Conservation (phyloP, 2,329 filamentous ascomycete genomes). For the Neonectria magnoliae region DNA sequence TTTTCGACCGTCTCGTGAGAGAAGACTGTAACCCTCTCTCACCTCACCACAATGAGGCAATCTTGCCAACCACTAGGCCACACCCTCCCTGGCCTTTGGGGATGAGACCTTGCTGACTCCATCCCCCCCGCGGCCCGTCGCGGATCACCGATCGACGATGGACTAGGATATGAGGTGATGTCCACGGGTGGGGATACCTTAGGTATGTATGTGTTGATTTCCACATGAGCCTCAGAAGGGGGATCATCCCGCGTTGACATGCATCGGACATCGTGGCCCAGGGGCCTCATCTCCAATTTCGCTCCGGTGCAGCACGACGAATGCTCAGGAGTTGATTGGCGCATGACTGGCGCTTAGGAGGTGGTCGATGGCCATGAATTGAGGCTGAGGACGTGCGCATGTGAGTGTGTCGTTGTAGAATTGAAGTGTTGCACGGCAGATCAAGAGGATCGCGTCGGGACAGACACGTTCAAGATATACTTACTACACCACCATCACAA, state of each 20-base stretch:
- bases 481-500: not conserved
- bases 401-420: not conserved
- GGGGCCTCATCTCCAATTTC: constrained; percentile 34
- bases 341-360: not conserved
- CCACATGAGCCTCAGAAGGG: constrained; percentile 22
- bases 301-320: constrained; percentile 32
- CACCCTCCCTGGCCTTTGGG: not conserved
- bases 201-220: not conserved
- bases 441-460: not conserved
- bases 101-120: not conserved
- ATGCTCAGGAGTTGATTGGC: too few relatives aligned
- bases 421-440: constrained; percentile 10
- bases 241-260: constrained; percentile 28
- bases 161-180: constrained; percentile 14
- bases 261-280: constrained; percentile 28
- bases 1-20: not conserved
- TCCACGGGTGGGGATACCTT: not conserved
- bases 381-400: constrained; percentile 15
- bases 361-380: not conserved
- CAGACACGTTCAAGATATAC: not conserved
- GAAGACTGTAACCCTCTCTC: not conserved
- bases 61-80: not conserved
- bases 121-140: constrained; percentile 21
- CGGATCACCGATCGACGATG: constrained; percentile 20
- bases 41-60: not conserved